Base-by-base conservation (phyloP, 768 basidiomycete species). In the Boletus sp. region DNA sequence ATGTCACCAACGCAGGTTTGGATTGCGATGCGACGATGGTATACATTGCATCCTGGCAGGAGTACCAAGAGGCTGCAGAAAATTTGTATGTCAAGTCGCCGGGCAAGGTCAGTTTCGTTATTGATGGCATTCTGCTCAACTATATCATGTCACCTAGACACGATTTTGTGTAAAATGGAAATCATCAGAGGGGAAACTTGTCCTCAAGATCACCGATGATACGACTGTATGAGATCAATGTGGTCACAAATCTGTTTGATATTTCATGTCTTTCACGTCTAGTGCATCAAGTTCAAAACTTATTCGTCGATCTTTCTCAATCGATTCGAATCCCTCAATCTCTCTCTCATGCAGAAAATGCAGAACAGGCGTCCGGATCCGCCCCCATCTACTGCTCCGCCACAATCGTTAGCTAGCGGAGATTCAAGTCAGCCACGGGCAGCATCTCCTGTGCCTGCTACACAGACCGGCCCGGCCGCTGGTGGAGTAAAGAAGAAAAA, bases 231-330 rank as follows among this genome's bases (percentile, higher is more conserved):
- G 90, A 80, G 39, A 29, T 39, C 32, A n/a, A 18, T 35, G 50
- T 32, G 56, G 20, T 20, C 18, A 18, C 24, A 28, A 7, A 33
- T 50, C 6, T 50, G 14, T 24, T 45, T 40, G 2, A 48, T 36
- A 1, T 37, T 32, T 32, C 11, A 50, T 29, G 20, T 44, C 18
- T 10, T 45, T 29, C 5, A 28, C 18, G 52, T 46, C 7, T 70
- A 98, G 96, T 96, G 94, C 71, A 80, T 98, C 64, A 97, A 95
- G 73, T 98, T 96, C 80, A 94, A 95, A 73, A 96, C 95, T 2
- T 86, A 88, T 64, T 97, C 94, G 3, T 92, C 91, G 50, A 87
- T 96, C 69, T 93, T 92, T 75, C 86, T 98, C 61, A 97, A 98
- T 79, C 90, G 95, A 63, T 98, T 98, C 76, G 94, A 98, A 73